Base-by-base conservation (phyloP, 495 filamentous ascomycete species). In the Pyrenula aspistea region DNA sequence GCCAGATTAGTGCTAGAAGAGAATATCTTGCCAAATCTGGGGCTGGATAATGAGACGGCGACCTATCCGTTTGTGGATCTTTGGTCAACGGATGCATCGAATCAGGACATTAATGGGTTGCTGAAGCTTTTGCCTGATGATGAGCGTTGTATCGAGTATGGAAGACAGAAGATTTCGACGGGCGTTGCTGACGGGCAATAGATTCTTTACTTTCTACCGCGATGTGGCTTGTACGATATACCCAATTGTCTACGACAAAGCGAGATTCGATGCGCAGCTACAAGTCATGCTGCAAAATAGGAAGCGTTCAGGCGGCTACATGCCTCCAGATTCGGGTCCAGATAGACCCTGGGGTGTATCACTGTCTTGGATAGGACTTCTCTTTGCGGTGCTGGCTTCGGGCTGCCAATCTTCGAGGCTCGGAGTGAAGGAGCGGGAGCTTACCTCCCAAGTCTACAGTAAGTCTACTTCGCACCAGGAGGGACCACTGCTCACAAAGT, bases 351-450 rank as follows among this genome's bases (percentile, higher is more conserved):
- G 72, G 56, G 74, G 73, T 49, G 69, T 74, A 66, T 67, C 62
- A 56, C 54, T 77, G 54, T 53, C 66, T 25, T 75, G 68, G 55
- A 67, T 61, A 21, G 67, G 70, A 55, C 63, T 56, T 20, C 71
- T 92, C 4, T 92, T 92, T 67, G 86, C 86, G 2, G 83, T 89
- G 0, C 74, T 93, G 23, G 88, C 87, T 0, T 88, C 87, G 25
- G 87, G 87, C 15, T 87, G 84, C n/a, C 88, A 93, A 65, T 90
- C 85, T 54, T 86, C 87, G 2, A 81, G 84, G 61, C 74, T 86
- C 4, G 81, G 85, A 12, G 71, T 74, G 36, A 80, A 77, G 62
- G 78, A 84, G 55, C 57, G 77, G 55, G 78, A 82, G 57, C 63
- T 81, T 58, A 81, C 76, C 3, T 83, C 79, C 0, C 80, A 82